Evolutionary conservation across 345 rosid genomes (phyloP).

Genomic region (Schrenkiella parvula): DNA sequence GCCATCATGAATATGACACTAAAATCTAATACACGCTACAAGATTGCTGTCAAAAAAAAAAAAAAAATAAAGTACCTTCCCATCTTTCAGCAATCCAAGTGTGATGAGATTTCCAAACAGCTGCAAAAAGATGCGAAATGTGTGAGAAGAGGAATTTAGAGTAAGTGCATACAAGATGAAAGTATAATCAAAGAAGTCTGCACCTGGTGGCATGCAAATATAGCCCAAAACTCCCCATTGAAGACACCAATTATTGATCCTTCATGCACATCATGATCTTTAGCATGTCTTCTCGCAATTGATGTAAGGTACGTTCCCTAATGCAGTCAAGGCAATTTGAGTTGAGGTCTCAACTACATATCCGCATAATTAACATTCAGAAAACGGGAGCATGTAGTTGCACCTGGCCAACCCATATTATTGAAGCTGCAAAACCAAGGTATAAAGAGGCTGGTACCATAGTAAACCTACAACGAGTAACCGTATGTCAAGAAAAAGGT

Average conservation of each 20-base stretch:
- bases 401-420: constrained; percentile 98
- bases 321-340: not conserved
- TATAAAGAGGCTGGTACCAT: constrained; percentile 84
- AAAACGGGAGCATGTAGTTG: constrained; percentile 12
- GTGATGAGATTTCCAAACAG: constrained; percentile 82
- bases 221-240: constrained; percentile 94
- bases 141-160: not conserved
- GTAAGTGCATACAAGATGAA: not conserved
- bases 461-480: constrained; percentile 52
- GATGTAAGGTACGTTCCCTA: constrained; percentile 95
- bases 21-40: not conserved
- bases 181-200: not conserved
- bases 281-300: constrained; percentile 74
- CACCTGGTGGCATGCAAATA: constrained; percentile 89
- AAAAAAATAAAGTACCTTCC: constrained; percentile 38
- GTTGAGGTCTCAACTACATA: not conserved
- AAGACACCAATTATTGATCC: constrained; percentile 72
- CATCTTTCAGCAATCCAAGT: constrained; percentile 62
- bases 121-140: constrained; percentile 39
- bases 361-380: not conserved
- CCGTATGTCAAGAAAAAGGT: not conserved
- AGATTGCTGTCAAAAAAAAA: not conserved
- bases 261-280: constrained; percentile 52
- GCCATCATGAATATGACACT: not conserved
- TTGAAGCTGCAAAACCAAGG: constrained; percentile 87